These are phyloP conservation scores for Penicillium macrosclerotiorum DNA, from an alignment of 495 filamentous ascomycete species.

Conservation along the genomic window DNA sequence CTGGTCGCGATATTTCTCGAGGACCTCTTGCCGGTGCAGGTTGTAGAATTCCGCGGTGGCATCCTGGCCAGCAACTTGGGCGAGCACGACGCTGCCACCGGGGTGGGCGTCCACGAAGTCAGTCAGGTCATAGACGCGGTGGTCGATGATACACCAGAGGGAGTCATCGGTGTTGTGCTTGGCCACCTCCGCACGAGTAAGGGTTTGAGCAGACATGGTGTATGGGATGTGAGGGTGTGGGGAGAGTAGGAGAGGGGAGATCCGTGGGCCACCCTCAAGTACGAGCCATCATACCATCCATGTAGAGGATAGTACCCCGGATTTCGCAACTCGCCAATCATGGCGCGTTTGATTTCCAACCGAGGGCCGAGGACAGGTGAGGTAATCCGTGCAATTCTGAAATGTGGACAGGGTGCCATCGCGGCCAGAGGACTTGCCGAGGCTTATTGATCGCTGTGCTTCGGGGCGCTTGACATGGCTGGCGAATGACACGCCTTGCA, in stretches of 20 bases:
- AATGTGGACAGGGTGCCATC: too few species aligned
- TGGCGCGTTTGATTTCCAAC: conserved; percentile 8
- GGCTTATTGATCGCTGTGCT: too few species aligned
- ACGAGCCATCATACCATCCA: neutral
- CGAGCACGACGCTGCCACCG: conserved; percentile 53
- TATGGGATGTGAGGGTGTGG: neutral
- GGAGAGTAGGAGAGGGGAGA: neutral
- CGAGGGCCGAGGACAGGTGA: conserved; percentile 8
- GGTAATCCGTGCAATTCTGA: neutral
- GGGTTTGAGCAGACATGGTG: conserved; percentile 30
- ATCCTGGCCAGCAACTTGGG: conserved; percentile 55
- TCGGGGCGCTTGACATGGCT: neutral
- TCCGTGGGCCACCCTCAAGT: neutral
- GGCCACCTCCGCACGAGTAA: conserved; percentile 48
- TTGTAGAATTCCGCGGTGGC: conserved; percentile 58
- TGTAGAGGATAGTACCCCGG: conserved; percentile 20
- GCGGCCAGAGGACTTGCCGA: neutral
- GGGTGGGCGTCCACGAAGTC: conserved; percentile 59
- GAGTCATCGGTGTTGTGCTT: conserved; percentile 55
- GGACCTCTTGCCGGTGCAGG: conserved; percentile 60
- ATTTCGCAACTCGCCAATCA: conserved; percentile 16
- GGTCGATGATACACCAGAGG: conserved; percentile 58
- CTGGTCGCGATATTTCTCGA: conserved; percentile 64
- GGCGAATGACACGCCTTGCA: neutral
- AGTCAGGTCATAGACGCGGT: conserved; percentile 59